phyloP scores from a whole-genome alignment of 495 filamentous ascomycete species.

The Podospora anserina region DNA sequence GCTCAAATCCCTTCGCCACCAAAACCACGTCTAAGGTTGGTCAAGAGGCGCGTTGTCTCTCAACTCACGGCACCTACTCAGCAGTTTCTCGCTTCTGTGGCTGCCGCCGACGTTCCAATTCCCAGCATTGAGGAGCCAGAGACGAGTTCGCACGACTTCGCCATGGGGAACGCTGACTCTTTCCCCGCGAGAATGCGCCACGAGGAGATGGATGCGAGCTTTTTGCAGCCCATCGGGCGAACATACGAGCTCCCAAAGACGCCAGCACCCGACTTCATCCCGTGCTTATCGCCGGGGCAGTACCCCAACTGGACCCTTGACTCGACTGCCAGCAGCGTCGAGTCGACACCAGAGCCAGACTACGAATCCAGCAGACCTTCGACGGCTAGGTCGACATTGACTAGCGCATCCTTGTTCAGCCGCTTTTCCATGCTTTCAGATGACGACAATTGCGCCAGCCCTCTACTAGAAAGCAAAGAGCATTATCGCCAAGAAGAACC shows the following conservation, averaged over 20 bases:
- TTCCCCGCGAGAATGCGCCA: constrained; percentile 27
- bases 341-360: constrained; percentile 46
- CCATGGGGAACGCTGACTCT: constrained; percentile 30
- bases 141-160: constrained; percentile 31
- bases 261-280: constrained; percentile 39
- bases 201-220: constrained; percentile 33
- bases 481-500: constrained; percentile 19
- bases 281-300: constrained; percentile 32
- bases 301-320: constrained; percentile 49
- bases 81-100: constrained; percentile 56
- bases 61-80: constrained; percentile 50
- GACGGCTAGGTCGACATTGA: constrained; percentile 49
- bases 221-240: constrained; percentile 31
- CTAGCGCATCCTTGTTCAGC: constrained; percentile 48
- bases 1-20: constrained; percentile 40
- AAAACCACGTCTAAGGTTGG: constrained; percentile 45
- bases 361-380: constrained; percentile 52
- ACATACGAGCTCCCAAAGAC: constrained; percentile 47
- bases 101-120: constrained; percentile 54
- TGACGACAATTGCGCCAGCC: constrained; percentile 43
- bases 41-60: constrained; percentile 44
- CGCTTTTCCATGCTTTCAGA: constrained; percentile 48
- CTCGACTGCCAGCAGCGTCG: constrained; percentile 43
- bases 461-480: constrained; percentile 40
- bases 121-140: constrained; percentile 51